Evolutionary conservation across 2,329 filamentous ascomycete genomes (phyloP).

Genomic region (Cladosporium halotolerans): DNA sequence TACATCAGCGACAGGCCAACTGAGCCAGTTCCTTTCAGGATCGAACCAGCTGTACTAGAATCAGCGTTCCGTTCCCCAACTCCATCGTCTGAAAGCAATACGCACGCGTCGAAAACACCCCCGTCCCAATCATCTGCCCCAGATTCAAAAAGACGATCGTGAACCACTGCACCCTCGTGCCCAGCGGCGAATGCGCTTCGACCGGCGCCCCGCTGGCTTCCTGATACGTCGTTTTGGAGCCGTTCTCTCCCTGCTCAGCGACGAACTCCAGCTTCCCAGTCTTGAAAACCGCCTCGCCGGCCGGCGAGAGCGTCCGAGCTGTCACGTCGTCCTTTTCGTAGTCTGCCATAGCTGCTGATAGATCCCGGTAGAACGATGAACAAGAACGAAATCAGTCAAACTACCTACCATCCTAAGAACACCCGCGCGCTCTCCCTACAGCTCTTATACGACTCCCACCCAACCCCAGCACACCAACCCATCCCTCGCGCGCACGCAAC

Average conservation of each 20-base stretch:
- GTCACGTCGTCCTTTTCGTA: slow-evolving; percentile 5
- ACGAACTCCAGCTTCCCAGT: slow-evolving; percentile 41
- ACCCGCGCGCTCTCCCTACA: neutral
- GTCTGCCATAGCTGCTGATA: neutral
- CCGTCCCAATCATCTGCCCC: slow-evolving; percentile 55
- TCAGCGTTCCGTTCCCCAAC: neutral
- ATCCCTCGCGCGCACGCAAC: slow-evolving; percentile 6
- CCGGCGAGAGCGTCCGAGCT: slow-evolving; percentile 4
- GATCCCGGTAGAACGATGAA: neutral
- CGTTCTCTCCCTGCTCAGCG: slow-evolving; percentile 44
- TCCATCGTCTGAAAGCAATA: slow-evolving; percentile 12
- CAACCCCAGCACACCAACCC: neutral
- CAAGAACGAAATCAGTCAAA: neutral
- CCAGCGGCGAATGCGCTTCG: slow-evolving; percentile 52
- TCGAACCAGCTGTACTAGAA: slow-evolving; percentile 43
- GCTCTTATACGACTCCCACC: neutral
- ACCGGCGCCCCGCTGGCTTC: slow-evolving; percentile 58
- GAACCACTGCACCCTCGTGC: slow-evolving; percentile 49
- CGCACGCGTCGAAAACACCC: slow-evolving; percentile 51
- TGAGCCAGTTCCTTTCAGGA: slow-evolving; percentile 56
- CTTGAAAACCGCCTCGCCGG: slow-evolving; percentile 4
- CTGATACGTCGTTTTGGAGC: slow-evolving; percentile 48
- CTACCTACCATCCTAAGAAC: neutral
- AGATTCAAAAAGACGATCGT: slow-evolving; percentile 57
- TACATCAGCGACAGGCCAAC: slow-evolving; percentile 58